Evolutionary conservation across 2,329 filamentous ascomycete species (phyloP).

Genomic region (Zalaria obscura): DNA sequence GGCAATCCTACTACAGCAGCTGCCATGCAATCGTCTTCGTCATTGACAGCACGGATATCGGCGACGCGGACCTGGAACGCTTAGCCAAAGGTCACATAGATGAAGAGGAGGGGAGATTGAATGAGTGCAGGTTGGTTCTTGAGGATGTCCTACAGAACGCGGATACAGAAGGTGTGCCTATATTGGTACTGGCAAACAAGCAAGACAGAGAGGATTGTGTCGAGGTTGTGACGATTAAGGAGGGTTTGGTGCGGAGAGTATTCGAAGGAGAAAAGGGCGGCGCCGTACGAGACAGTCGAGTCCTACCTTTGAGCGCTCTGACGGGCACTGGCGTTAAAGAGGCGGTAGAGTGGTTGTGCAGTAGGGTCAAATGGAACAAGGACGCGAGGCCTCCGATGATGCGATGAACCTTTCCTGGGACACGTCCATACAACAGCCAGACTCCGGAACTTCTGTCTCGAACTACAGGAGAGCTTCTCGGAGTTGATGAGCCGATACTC

Average conservation of each 20-base stretch:
- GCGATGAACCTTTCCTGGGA: slow-evolving; percentile 40
- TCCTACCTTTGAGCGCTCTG: slow-evolving; percentile 83
- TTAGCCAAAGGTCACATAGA: slow-evolving; percentile 17
- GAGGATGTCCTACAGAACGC: slow-evolving; percentile 80
- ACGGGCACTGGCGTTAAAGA: slow-evolving; percentile 73
- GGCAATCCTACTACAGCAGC: slow-evolving; percentile 89
- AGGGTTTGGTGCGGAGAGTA: slow-evolving; percentile 86
- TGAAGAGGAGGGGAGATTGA: slow-evolving; percentile 44
- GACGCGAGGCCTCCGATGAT: slow-evolving; percentile 84
- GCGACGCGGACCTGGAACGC: slow-evolving; percentile 57
- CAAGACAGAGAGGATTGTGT: slow-evolving; percentile 96
- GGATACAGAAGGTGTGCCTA: slow-evolving; percentile 80
- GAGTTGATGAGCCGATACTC: no score
- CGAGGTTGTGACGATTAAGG: slow-evolving; percentile 94
- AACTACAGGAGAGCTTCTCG: no score
- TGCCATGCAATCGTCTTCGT: slow-evolving; percentile 98
- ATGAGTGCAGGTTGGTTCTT: slow-evolving; percentile 79
- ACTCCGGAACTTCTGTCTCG: no score
- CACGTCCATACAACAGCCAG: no score
- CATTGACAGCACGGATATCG: slow-evolving; percentile 87
- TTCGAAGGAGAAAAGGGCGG: slow-evolving; percentile 86
- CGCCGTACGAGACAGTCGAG: slow-evolving; percentile 77
- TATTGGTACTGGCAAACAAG: slow-evolving; percentile 91
- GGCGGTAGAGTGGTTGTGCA: slow-evolving; percentile 93
- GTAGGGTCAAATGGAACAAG: slow-evolving; percentile 90